Percentiles rank a stretch among this genome's conserved stretches.
Conservation (phyloP, 2,329 filamentous ascomycete species). For the Teratosphaeria zuluensis region DNA sequence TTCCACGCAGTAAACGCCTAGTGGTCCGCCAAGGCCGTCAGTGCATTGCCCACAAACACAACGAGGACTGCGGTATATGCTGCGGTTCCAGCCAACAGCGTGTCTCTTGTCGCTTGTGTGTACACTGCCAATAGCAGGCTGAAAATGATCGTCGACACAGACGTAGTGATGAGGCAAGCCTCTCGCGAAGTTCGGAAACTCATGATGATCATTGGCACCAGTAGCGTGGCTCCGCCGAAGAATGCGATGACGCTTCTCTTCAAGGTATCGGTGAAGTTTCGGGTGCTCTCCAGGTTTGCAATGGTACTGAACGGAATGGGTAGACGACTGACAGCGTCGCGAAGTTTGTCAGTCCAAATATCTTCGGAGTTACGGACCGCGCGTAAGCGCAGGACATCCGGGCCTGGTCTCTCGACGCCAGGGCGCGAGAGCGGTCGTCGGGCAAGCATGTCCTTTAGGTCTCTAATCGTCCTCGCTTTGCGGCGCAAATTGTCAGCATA, state of each 20-base stretch:
- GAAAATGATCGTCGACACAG: not conserved
- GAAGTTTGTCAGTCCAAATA: not conserved
- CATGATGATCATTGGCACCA: not conserved
- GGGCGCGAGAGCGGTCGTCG: not conserved
- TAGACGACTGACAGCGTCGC: not conserved
- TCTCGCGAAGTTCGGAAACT: not conserved
- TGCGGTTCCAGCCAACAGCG: not conserved
- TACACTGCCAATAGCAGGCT: not conserved
- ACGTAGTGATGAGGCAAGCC: not conserved
- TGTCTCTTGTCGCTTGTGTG: not conserved
- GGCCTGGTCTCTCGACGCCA: not conserved
- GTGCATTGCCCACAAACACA: not conserved
- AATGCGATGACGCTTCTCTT: not conserved
- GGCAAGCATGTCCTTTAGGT: not conserved
- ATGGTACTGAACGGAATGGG: not conserved
- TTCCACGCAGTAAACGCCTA: not conserved
- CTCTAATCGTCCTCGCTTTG: not conserved
- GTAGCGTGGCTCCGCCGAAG: not conserved
- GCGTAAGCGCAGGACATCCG: not conserved
- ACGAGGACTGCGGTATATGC: not conserved
- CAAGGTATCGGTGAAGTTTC: not conserved
- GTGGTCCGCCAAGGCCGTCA: not conserved
- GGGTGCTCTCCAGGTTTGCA: not conserved
- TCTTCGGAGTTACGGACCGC: not conserved
- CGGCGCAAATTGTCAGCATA: not conserved